Base-by-base conservation (phyloP, 306 rosid species). In the Alnus glutinosa region DNA sequence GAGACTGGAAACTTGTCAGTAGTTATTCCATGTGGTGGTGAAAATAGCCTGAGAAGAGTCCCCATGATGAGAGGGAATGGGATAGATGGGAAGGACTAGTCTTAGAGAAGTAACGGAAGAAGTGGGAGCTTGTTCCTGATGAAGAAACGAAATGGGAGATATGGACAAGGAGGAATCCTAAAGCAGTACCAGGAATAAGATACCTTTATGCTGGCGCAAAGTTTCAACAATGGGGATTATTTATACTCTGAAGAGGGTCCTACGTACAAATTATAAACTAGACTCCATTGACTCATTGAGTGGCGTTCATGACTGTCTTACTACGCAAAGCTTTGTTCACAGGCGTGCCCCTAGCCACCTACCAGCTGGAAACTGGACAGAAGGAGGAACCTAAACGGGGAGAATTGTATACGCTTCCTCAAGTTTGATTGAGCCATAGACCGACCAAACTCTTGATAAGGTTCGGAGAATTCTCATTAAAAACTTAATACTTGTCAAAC, bases 81-180 rank as follows among this genome's bases (percentile, higher is more conserved):
- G 58, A 59, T 15, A 78, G 82, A 79, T 75, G 75, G 55, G 80
- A 18, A 50, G 80, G 75, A 49, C 28, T 37, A 5, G 23, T 23
- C 46, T 37, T 4, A 64, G 71, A 55, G 62, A 39, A n/a, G 4
- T 16, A 5, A 55, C 6, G 13, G 64, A 58, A 58, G 13, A 34
- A 34, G 39, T 10, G 44, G 2, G 14, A 67, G 3, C 16, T 9
- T 67, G 14, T 18, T 67, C 2, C 7, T 15, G 1, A 74, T 9
- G 47, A 52, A 64, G 59, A 39, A 58, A 47, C 44, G 50, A 85
- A 44, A 74, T 55, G 75, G 73, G 80, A 72, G 50, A 64, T 77
- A 69, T 23, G 76, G 88, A 79, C 93, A 87, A 74, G 76, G 14
- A 69, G 84, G 91, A 63, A 89, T 89, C 87, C 2, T 0, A 5